phyloP scores from a whole-genome alignment of 768 basidiomycete species.

The Lactifluus subvellereus region DNA sequence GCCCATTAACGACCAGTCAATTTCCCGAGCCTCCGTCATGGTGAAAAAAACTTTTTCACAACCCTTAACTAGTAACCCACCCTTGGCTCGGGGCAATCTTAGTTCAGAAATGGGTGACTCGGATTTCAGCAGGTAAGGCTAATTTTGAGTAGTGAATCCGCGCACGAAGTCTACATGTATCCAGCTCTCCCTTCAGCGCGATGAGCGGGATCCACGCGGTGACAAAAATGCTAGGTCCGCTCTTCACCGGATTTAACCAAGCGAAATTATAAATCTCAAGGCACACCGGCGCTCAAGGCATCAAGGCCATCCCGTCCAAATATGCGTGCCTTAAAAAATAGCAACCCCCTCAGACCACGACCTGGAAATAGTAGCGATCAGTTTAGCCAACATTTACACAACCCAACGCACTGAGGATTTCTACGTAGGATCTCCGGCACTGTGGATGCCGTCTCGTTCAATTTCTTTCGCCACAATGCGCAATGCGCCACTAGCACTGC shows the following conservation, averaged over 20 bases:
- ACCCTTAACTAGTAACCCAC: neutral
- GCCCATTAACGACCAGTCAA: neutral
- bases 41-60: slow-evolving; percentile 17
- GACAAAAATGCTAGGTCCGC: neutral
- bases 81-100: slow-evolving; percentile 23
- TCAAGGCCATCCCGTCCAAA: slow-evolving; percentile 23
- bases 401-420: slow-evolving; percentile 44
- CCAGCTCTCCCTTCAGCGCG: neutral
- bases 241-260: neutral
- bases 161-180: neutral
- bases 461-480: slow-evolving; percentile 53
- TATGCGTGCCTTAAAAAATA: slow-evolving; percentile 21
- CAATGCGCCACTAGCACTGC: slow-evolving; percentile 51
- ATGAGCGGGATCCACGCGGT: neutral
- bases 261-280: neutral
- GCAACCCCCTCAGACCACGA: slow-evolving; percentile 16
- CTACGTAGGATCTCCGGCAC: slow-evolving; percentile 31
- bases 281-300: slow-evolving; percentile 17
- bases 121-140: neutral
- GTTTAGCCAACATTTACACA: neutral
- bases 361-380: slow-evolving; percentile 1
- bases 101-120: neutral
- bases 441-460: slow-evolving; percentile 54
- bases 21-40: slow-evolving; percentile 19
- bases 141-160: neutral